Base-by-base conservation (phyloP, 2,329 filamentous ascomycete species). In the Daldinia eschscholtzii region DNA sequence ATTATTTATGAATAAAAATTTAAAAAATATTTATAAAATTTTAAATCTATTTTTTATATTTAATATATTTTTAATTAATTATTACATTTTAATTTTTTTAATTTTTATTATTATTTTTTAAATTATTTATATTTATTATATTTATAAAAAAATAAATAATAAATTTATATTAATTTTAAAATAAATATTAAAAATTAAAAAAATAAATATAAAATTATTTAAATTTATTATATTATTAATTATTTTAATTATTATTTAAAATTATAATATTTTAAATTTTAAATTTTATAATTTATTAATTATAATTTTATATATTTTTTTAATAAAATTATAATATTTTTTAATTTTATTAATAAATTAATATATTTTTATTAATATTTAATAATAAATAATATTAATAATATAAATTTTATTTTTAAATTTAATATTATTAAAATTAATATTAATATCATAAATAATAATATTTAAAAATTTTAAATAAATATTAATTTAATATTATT, bases 401-500 rank as follows among this genome's bases (percentile, higher is more conserved):
- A 28, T 13, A 28, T 13, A 13, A 10, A 50, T 28, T 50, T 50
- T 28, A 50, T 50, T 50, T 13, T 30, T 26, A 30, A 50, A 50
- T 50, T 50, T 50, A 28, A 28, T 6, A 1, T 50, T 50, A 50
- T 50, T 50, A 50, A 50, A 50, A 10, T 30, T 50, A 1, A 6
- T 50, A 26, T 50, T 50, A 26, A 50, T 13, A 50, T 50, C 26
- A 28, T 50, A 50, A 12, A 28, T 50, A 12, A 50, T 50, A 13
- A 50, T 5, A 28, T 50, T 50, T 10, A 28, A 28, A 26, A 50
- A 28, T 26, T 50, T 50, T 12, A 50, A 28, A 28, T 50, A 50
- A 3, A 28, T 50, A 50, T 50, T 28, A 50, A 50, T 50, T 50
- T 50, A 50, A 50, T 28, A 50, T 50, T 28, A 50, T 42, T 42